A percentile compares a stretch with the other conserved stretches of the same genome.
These are phyloP conservation scores for Cercophora sp. DNA, from an alignment of 495 filamentous ascomycete species.

Conservation along the genomic window DNA sequence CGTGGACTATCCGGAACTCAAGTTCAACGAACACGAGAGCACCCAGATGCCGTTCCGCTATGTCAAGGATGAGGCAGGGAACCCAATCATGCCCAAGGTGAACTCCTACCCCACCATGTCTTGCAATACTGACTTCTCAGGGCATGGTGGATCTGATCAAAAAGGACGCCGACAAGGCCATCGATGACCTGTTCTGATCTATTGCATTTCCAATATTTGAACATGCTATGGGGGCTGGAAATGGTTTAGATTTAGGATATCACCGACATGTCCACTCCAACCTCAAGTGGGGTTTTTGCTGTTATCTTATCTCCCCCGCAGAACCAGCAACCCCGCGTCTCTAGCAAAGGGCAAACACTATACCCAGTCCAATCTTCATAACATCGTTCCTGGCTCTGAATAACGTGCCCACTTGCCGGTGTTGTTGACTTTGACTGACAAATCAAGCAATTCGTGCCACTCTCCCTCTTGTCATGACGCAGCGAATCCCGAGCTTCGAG, in stretches of 20 bases:
- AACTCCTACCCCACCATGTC: constrained; percentile 17
- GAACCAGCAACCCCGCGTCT: neutral
- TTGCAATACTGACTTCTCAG: constrained; percentile 38
- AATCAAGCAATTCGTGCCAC: too few relatives aligned
- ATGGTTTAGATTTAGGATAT: too few relatives aligned
- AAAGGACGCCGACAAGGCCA: constrained; percentile 85
- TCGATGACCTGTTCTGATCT: constrained; percentile 74
- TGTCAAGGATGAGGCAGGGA: constrained; percentile 67
- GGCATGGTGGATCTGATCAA: constrained; percentile 94
- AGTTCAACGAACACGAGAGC: constrained; percentile 84
- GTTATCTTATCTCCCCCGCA: constrained; percentile 25
- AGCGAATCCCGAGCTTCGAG: neutral
- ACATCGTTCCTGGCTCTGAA: too few relatives aligned
- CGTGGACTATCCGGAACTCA: constrained; percentile 81
- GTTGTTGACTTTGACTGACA: too few relatives aligned
- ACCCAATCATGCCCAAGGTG: constrained; percentile 88
- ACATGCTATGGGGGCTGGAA: too few relatives aligned
- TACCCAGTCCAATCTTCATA: too few relatives aligned
- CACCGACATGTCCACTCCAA: neutral
- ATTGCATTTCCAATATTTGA: too few relatives aligned
- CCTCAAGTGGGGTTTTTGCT: constrained; percentile 15
- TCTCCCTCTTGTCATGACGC: too few relatives aligned
- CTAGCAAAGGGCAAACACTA: too few relatives aligned
- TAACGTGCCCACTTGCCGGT: too few relatives aligned
- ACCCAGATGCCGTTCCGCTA: constrained; percentile 98